Percentiles rank a stretch among this genome's conserved stretches.
Evolutionary conservation across 345 rosid genomes (phyloP).

Genomic region (Reutealis trisperma): DNA sequence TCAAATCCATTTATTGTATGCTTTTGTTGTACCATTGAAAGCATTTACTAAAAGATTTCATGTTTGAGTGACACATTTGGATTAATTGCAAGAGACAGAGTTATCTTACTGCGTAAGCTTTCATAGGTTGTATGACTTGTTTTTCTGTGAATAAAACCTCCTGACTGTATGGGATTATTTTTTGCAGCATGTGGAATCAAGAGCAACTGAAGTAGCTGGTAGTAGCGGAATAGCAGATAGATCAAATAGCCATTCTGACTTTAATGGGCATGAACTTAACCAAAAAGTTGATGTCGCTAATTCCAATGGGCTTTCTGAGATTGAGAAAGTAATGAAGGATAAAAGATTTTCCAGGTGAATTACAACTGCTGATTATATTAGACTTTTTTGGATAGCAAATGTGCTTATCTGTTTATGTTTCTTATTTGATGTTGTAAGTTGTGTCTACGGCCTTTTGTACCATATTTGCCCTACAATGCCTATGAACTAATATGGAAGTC

Average conservation of each 20-base stretch:
- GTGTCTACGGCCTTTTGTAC: not conserved
- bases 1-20: not conserved
- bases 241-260: conserved; percentile 23
- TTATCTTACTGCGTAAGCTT: not conserved
- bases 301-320: conserved; percentile 49
- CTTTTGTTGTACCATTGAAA: not conserved
- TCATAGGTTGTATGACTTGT: not conserved
- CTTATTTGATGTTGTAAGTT: not conserved
- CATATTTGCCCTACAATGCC: not conserved
- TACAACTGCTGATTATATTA: conserved; percentile 16
- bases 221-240: conserved; percentile 33
- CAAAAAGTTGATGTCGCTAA: conserved; percentile 24
- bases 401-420: not conserved
- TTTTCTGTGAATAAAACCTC: not conserved
- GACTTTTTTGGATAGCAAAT: conserved; percentile 9
- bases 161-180: not conserved
- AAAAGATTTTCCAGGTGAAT: conserved; percentile 63
- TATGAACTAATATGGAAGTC: not conserved
- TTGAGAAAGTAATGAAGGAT: conserved; percentile 68
- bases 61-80: not conserved
- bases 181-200: conserved; percentile 30
- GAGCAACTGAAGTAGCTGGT: conserved; percentile 37
- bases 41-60: not conserved
- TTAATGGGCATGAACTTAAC: conserved; percentile 34
- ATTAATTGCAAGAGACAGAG: not conserved